Evolutionary conservation across 2,329 filamentous ascomycete species (phyloP), one percentile per base, ranked within the genome.

Genomic region (Hypoxylon sp.): DNA sequence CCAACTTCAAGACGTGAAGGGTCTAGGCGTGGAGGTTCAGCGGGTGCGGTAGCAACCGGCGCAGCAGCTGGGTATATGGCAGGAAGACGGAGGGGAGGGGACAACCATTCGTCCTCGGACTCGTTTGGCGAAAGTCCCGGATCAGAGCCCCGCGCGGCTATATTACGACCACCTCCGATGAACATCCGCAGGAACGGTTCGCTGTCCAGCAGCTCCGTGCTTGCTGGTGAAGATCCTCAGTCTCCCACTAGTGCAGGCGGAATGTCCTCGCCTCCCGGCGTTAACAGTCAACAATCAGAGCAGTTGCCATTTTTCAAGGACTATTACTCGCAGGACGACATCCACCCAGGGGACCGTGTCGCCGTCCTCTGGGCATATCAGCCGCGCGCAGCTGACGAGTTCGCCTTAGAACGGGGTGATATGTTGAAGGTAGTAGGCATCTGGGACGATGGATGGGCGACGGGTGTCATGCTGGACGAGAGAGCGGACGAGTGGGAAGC

Each of bases 371-470:
- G 96, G 96, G 95, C 96, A 1, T 99, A 99, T 78, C 93, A 97
- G 73, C 95, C 96, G 32, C 91, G 96, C 32, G 96, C 96, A 3
- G 88, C 90, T 29, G 96, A 99, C 74, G 96, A 99, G 76, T 98
- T 98, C 75, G 85, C 93, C 39, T 84, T 99, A 37, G 96, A 98
- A 74, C 89, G 96, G 63, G 96, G 96, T 57, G 96, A 99, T 76
- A 97, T 99, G 94, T 86, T 99, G 75, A 98, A 97, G 81, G 90
- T 99, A 12, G 91, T 98, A 30, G 96, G 96, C 67, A 99, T 99
- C 71, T 99, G 96, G 96, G 96, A 99, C 75, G 96, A 99, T 77
- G 96, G 96, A 48, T 99, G 96, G 96, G 96, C 96, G 9, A 99
- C 96, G 1, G 96, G 96, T 73, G 87, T 97, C 59, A 85, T 96